Base-by-base conservation (phyloP, 352 stramenopile species). In the Phytophthora pini region DNA sequence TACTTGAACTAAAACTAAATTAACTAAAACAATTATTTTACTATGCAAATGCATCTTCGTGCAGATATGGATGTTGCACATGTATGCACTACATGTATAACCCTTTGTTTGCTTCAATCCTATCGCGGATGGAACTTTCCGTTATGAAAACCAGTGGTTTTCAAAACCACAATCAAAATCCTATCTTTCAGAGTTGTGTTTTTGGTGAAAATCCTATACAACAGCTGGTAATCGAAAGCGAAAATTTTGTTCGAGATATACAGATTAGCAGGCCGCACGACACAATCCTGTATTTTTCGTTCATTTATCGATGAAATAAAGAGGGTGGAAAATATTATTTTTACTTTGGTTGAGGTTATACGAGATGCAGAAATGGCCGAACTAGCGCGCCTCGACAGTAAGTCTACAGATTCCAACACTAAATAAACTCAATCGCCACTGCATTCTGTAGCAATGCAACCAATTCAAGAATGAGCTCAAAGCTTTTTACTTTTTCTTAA, bases 171-270 rank as follows among this genome's bases (percentile, higher is more conserved):
- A 44, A 45, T 31, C 20, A 24, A 10, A 13, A 38, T 62, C 22
- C 36, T 65, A 9, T 38, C 8, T 11, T 10, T 12, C 20, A 26
- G 31, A 41, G 22, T 27, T 31, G 15, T 13, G 29, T 27, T 68
- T 13, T 61, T 65, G 41, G 48, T 48, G 47, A 71, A 61, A 67
- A 55, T 61, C 49, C 36, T 13, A 48, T 12, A 36, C 22, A 62
- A 50, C 48, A 71, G 43, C 46, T 68, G 59, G 44, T 57, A 32
- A 31, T 4, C 6, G 20, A 36, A 59, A 65, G 32, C 29, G 58
- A 68, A 72, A 72, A 61, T 62, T 73, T 71, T 29, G 17, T 51
- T 65, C 55, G 47, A 69, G 59, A 62, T 56, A 73, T 69, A 59
- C 59, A 69, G 65, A 50, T 49, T 61, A 17, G n/a, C 63, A 71